Base-by-base conservation (phyloP, 139 green algal species). In the Yamagishiella unicocca region DNA sequence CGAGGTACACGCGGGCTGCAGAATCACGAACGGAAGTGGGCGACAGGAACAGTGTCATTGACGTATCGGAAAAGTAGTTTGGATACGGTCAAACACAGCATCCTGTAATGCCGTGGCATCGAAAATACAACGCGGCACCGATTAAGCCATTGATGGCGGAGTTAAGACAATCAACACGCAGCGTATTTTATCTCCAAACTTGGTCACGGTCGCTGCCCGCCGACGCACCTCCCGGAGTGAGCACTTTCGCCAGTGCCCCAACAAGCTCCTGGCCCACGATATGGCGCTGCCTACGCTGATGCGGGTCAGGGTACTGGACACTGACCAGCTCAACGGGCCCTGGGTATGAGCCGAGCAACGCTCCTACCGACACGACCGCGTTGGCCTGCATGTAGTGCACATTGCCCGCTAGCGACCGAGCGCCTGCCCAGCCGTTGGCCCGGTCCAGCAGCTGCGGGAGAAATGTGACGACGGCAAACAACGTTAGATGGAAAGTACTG, bases 231-330 rank as follows among this genome's bases (percentile, higher is more conserved):
- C 86, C 88, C 6, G 79, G 87, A 9, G n/a, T n/a, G 54, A 95
- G 77, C 31, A 93, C 46, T 1, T 66, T 22, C 6, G 46, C 73
- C 6, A 96, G 50, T 14, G 75, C 84, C 54, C 83, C 46, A 53
- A 96, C 93, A 24, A 96, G 78, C 70, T 89, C n/a, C 31, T 81
- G 76, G 85, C 97, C 95, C 62, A 98, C 94, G 14, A 96, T 86
- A 25, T 95, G 87, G 33, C 94, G 87, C 87, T 97, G 96, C 67
- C 91, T 86, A 58, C 97, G 97, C 76, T 97, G 96, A 86, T 98
- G 96, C 0, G 96, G 96, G 82, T 98, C 96, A 2, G 96, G 96
- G 87, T 95, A 98, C 92, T 98, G 96, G 17, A 90, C 75, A 29
- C 81, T 76, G 37, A 98, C 76, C 31, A 87, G 79, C 68, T 61